These are phyloP conservation scores for Penicillium expansum DNA, from an alignment of 2,329 filamentous ascomycete species.

Conservation along the genomic window DNA sequence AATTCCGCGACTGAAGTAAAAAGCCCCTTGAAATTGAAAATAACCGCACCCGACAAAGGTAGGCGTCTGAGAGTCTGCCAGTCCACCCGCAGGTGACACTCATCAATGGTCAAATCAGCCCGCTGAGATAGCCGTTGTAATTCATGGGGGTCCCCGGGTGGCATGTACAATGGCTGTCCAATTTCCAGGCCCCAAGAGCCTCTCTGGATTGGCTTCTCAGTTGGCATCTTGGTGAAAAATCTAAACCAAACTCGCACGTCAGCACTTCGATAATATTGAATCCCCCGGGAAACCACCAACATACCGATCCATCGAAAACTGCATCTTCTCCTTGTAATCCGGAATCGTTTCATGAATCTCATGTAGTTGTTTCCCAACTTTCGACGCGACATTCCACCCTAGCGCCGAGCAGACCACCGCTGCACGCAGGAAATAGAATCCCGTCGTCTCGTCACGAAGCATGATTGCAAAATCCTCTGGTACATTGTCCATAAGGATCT, in stretches of 20 bases:
- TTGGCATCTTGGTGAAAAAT: slow-evolving; percentile 77
- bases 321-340: slow-evolving; percentile 84
- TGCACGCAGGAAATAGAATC: slow-evolving; percentile 70
- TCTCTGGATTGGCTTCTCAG: slow-evolving; percentile 73
- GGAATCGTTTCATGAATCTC: slow-evolving; percentile 73
- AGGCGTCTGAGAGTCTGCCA: slow-evolving; percentile 83
- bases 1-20: slow-evolving; percentile 74
- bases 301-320: slow-evolving; percentile 79
- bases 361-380: slow-evolving; percentile 68
- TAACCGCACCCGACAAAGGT: slow-evolving; percentile 69
- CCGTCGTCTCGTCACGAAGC: slow-evolving; percentile 67
- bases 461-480: slow-evolving; percentile 83
- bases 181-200: slow-evolving; percentile 82
- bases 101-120: slow-evolving; percentile 53
- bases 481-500: slow-evolving; percentile 71
- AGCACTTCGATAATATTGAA: neutral
- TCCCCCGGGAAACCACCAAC: slow-evolving; percentile 18
- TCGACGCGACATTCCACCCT: slow-evolving; percentile 73
- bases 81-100: slow-evolving; percentile 72
- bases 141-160: slow-evolving; percentile 65
- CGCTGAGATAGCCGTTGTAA: slow-evolving; percentile 59
- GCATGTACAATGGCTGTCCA: slow-evolving; percentile 71
- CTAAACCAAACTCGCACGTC: slow-evolving; percentile 39
- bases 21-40: slow-evolving; percentile 86
- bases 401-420: slow-evolving; percentile 75